Percentiles rank a stretch among this genome's conserved stretches.
Evolutionary conservation across 768 basidiomycete species (phyloP).

Genomic region (Pisolithus marmoratus): DNA sequence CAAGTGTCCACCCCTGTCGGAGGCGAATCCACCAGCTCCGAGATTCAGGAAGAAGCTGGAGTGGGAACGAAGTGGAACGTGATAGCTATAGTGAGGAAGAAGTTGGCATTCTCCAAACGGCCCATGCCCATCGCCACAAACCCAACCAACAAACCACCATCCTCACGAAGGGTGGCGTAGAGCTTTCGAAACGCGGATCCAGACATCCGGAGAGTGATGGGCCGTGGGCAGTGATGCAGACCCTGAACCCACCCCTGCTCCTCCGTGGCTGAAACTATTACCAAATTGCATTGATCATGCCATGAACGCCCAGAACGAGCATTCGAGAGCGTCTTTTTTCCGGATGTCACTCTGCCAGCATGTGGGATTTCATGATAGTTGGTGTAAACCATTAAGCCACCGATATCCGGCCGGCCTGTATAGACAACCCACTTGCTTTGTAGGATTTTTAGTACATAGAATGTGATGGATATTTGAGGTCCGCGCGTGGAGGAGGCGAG

Average conservation of each 20-base stretch:
- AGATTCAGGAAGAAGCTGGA: neutral
- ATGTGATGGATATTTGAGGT: slow-evolving; percentile 6
- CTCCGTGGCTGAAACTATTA: no score
- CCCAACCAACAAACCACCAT: slow-evolving; percentile 13
- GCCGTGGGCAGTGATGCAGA: neutral
- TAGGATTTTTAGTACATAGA: neutral
- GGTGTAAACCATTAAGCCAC: no score
- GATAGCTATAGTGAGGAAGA: slow-evolving; percentile 68
- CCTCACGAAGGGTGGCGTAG: slow-evolving; percentile 14
- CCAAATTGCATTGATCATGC: neutral
- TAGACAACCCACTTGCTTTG: no score
- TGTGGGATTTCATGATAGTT: no score
- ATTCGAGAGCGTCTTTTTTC: no score
- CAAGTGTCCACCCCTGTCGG: slow-evolving; percentile 4
- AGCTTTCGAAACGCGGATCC: neutral
- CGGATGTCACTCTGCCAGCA: no score
- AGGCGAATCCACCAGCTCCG: neutral
- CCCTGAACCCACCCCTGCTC: slow-evolving; percentile 14
- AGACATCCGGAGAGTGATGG: neutral
- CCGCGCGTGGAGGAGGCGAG: slow-evolving; percentile 1
- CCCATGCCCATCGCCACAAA: slow-evolving; percentile 63
- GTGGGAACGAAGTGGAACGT: slow-evolving; percentile 44
- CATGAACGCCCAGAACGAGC: neutral
- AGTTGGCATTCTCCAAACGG: slow-evolving; percentile 78
- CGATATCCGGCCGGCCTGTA: no score